Conservation (phyloP, 192 early-diverging fungal genomes). For the Podochytrium sp. region DNA sequence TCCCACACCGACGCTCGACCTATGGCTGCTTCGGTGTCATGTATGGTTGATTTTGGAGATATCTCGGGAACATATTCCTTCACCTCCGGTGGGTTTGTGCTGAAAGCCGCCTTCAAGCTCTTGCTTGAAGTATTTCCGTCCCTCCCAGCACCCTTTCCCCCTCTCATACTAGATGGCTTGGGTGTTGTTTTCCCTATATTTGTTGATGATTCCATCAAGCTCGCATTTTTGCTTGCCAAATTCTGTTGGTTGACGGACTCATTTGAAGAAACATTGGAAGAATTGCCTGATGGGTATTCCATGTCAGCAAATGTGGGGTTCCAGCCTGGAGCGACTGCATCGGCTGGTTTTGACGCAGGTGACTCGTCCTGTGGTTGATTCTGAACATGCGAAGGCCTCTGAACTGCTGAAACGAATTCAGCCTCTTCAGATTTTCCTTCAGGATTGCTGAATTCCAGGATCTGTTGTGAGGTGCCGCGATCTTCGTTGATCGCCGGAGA, state of each 20-base stretch:
- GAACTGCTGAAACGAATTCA: too few species aligned
- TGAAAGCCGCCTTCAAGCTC: slow-evolving; percentile 11
- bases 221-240: background rate
- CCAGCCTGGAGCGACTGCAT: background rate
- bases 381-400: background rate
- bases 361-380: background rate
- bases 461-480: too few species aligned
- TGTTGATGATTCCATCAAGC: background rate
- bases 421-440: too few species aligned
- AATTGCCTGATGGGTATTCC: background rate
- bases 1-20: slow-evolving; percentile 15
- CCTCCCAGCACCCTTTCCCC: background rate
- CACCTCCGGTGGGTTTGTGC: background rate
- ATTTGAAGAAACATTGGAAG: background rate
- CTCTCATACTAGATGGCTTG: slow-evolving; percentile 18
- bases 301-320: background rate
- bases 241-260: background rate
- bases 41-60: background rate
- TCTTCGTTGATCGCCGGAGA: too few species aligned
- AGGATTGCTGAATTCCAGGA: too few species aligned
- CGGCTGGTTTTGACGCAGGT: background rate
- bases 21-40: background rate
- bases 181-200: background rate
- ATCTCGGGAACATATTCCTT: background rate
- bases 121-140: background rate